Conservation (phyloP, 495 filamentous ascomycete genomes). For the Haplographium delicatum region DNA sequence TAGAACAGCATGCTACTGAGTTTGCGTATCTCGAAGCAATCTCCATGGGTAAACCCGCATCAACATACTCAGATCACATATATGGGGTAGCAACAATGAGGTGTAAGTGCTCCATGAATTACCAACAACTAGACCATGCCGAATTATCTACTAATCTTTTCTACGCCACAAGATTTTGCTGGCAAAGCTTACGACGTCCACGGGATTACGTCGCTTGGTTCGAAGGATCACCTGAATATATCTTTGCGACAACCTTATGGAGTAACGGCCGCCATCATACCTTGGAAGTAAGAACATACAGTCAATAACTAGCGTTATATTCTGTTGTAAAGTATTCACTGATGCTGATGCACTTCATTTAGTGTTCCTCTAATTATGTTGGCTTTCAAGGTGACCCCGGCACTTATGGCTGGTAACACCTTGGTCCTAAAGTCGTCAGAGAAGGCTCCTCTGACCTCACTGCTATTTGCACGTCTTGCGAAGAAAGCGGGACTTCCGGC, state of each 20-base stretch:
- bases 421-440: conserved; percentile 46
- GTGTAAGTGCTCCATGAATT: too few relatives aligned
- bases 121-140: too few relatives aligned
- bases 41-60: not conserved
- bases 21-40: not conserved
- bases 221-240: not conserved
- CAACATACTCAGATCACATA: too few relatives aligned
- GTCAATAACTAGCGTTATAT: too few relatives aligned
- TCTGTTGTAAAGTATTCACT: too few relatives aligned
- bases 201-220: not conserved
- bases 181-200: not conserved
- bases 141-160: too few relatives aligned
- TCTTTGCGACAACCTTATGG: conserved; percentile 30
- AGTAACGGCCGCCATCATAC: conserved; percentile 34
- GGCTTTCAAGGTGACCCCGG: conserved; percentile 36
- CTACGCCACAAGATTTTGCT: not conserved
- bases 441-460: conserved; percentile 48
- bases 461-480: conserved; percentile 51
- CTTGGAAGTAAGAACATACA: too few relatives aligned
- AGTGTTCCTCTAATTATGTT: conserved; percentile 35
- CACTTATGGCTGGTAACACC: conserved; percentile 38
- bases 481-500: conserved; percentile 55
- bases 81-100: not conserved
- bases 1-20: not conserved
- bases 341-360: too few relatives aligned